phyloP scores from a whole-genome alignment of 495 filamentous ascomycete genomes.

The Sabuloglossum arenarium region DNA sequence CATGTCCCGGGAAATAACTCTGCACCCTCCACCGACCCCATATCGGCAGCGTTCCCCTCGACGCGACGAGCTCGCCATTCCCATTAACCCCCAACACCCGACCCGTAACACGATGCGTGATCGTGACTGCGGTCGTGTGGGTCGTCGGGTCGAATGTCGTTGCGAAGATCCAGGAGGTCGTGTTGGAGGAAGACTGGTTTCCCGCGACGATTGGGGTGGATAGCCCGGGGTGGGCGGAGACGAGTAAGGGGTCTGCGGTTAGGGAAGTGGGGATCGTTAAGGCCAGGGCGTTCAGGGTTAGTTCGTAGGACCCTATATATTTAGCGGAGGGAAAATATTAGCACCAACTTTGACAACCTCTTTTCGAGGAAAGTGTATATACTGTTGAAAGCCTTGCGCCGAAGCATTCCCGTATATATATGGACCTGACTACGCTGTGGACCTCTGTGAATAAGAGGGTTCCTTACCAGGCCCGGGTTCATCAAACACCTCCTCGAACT shows the following conservation, averaged over 20 bases:
- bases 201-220: background rate
- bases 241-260: background rate
- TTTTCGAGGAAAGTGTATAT: too few relatives aligned
- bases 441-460: too few relatives aligned
- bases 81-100: background rate
- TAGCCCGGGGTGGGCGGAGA: background rate
- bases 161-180: background rate
- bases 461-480: background rate
- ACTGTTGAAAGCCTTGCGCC: too few relatives aligned
- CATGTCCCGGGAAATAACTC: background rate
- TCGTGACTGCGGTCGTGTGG: background rate
- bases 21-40: background rate
- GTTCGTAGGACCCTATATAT: background rate
- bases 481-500: background rate
- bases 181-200: background rate
- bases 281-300: background rate
- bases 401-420: too few relatives aligned
- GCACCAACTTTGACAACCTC: too few relatives aligned
- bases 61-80: background rate
- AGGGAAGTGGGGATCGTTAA: background rate
- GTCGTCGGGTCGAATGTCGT: background rate
- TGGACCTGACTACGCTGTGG: too few relatives aligned
- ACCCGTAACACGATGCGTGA: background rate
- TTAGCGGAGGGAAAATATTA: too few relatives aligned
- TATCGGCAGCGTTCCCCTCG: background rate